Evolutionary conservation across 192 early-diverging fungal genomes (phyloP), one percentile per base, ranked within the genome.

Genomic region (Obelidium mucronatum): DNA sequence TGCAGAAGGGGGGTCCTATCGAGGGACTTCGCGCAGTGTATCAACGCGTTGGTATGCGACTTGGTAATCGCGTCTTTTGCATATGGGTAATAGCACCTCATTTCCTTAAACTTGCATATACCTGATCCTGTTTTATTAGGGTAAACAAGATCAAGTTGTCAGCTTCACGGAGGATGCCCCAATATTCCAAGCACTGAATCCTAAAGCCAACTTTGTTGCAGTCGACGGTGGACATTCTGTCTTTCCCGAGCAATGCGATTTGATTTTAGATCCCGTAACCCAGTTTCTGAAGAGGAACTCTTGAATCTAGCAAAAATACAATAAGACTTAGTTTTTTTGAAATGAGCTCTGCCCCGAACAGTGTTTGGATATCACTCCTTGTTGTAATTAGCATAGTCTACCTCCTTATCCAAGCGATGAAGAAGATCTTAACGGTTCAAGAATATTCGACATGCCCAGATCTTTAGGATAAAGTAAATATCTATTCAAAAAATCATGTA

Each of bases 181-280:
- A 40, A 17, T n/a, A n/a, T 68, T 68, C 13, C 8, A 52, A 68
- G 24, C 19, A 3, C 40, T 52, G 19, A 26, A 11, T 6, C 67
- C 67, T 1, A 19, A 68, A 1, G 67, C 67, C 22, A 28, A 42
- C 17, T 51, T 68, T 68, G 51, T 68, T 17, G 51, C 19, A 26
- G 26, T 68, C 22, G 42, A 52, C 13, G 48, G 67, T 19, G 44
- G 67, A 17, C 67, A 68, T 19, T 68, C 40, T 24, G 19, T 53
- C 31, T 31, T 68, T 11, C 67, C 67, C 13, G 67, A 68, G 26
- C 42, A 17, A 52, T 51, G 67, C 51, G 67, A 68, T 1, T 11
- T 40, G 42, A 44, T 68, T 2, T 26, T 68, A 2, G 44, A 52
- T 5, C 67, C 42, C 1, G 51, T 52, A 2, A 33, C 40, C 31